Evolutionary conservation across 2,329 filamentous ascomycete genomes (phyloP).

Genomic region (Colletotrichum caudatum): DNA sequence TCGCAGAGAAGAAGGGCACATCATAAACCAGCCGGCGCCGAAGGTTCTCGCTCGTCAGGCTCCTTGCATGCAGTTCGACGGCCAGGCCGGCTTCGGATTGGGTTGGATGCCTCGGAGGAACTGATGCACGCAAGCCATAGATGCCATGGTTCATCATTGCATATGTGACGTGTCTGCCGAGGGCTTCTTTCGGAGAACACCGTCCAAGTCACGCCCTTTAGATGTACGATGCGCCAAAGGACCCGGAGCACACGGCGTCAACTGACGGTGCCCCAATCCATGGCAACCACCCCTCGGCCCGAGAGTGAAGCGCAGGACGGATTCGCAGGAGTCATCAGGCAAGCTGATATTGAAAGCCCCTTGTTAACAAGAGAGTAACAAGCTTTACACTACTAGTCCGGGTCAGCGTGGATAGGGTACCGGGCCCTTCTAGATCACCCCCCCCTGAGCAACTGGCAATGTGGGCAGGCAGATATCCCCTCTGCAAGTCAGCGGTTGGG

Average conservation of each 20-base stretch:
- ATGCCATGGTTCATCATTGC: not conserved
- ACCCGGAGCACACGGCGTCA: slow-evolving; percentile 18
- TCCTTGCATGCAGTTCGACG: no score
- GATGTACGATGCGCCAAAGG: not conserved
- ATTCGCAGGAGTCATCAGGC: not conserved
- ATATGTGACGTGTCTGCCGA: not conserved
- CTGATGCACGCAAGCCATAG: no score
- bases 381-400: no score
- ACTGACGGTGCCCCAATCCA: slow-evolving; percentile 14
- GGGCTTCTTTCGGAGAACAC: not conserved
- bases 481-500: not conserved
- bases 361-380: no score
- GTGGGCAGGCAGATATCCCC: no score
- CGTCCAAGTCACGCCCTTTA: not conserved
- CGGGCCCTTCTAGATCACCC: not conserved
- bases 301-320: slow-evolving; percentile 19
- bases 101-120: no score
- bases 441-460: not conserved
- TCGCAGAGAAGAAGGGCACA: not conserved
- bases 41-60: no score
- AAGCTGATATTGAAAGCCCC: no score
- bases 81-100: no score
- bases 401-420: no score
- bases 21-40: not conserved
- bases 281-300: slow-evolving; percentile 16